A percentile compares a stretch with the other conserved stretches of the same genome.
Evolutionary conservation across 495 filamentous ascomycete species (phyloP).

Genomic region (Cercophora scortea): DNA sequence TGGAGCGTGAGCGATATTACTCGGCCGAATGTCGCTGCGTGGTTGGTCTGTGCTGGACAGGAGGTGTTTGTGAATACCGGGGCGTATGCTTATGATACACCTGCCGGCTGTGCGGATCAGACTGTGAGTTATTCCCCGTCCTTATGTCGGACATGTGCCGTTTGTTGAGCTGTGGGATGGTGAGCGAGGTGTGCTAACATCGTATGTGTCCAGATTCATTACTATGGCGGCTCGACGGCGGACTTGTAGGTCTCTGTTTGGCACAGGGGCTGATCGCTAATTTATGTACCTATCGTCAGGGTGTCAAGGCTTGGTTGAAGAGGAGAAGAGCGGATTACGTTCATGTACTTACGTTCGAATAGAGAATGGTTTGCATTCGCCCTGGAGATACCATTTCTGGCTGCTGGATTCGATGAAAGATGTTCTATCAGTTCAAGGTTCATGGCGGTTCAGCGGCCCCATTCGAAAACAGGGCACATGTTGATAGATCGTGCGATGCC

Average conservation of each 20-base stretch:
- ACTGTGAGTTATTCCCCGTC: constrained; percentile 28
- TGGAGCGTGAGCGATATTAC: constrained; percentile 34
- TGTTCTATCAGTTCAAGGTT: no score
- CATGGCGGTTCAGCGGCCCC: no score
- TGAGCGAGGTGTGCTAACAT: neutral
- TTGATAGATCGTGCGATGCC: no score
- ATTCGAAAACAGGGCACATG: no score
- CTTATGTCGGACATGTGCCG: neutral
- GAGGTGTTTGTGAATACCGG: constrained; percentile 43
- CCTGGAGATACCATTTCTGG: no score
- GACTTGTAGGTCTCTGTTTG: neutral
- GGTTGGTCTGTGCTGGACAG: constrained; percentile 36
- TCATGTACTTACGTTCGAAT: no score
- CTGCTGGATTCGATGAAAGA: no score
- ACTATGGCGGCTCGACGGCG: constrained; percentile 11
- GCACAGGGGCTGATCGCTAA: no score
- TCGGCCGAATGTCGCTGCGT: constrained; percentile 39
- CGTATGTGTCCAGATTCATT: constrained; percentile 12
- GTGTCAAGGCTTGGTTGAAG: no score
- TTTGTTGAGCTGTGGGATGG: neutral
- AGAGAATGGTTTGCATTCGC: no score
- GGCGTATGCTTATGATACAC: constrained; percentile 39
- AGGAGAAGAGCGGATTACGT: no score
- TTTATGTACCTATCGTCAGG: no score
- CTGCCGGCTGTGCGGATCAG: constrained; percentile 42